These are phyloP conservation scores for Colletotrichum sp. DNA, from an alignment of 2,329 filamentous ascomycete species.

Conservation along the genomic window DNA sequence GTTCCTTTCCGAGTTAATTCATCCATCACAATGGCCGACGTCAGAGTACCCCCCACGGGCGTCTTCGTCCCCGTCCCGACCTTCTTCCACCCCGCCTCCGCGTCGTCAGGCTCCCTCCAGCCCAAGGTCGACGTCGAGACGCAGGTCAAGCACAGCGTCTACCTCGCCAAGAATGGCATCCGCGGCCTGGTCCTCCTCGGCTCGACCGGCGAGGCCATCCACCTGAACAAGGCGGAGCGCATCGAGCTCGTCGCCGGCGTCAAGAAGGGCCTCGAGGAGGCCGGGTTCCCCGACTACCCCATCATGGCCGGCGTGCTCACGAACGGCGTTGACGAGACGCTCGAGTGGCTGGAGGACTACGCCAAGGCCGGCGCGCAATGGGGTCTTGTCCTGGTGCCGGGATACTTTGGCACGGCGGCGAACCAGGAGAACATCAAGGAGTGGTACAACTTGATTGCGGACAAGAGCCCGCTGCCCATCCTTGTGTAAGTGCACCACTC, in stretches of 20 bases:
- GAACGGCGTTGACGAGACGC: constrained; percentile 58
- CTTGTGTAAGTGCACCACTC: constrained; percentile 52
- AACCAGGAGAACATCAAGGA: constrained; percentile 63
- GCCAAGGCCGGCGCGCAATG: constrained; percentile 64
- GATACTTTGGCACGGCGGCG: constrained; percentile 66
- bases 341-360: constrained; percentile 61
- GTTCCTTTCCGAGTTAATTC: background rate
- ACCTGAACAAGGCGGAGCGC: constrained; percentile 62
- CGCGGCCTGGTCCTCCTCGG: constrained; percentile 67
- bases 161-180: constrained; percentile 64
- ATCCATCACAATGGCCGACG: constrained; percentile 7
- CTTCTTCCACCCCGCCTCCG: constrained; percentile 55
- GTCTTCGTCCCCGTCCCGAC: constrained; percentile 66
- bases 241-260: constrained; percentile 58
- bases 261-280: constrained; percentile 57
- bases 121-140: constrained; percentile 62
- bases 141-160: constrained; percentile 62
- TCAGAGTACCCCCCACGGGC: constrained; percentile 45
- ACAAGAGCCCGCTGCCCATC: constrained; percentile 63
- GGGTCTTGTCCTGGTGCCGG: constrained; percentile 67
- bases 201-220: constrained; percentile 68
- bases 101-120: constrained; percentile 46
- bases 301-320: constrained; percentile 58
- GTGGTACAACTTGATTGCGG: constrained; percentile 68
- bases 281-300: constrained; percentile 62